Evolutionary conservation across 2,329 filamentous ascomycete genomes (phyloP), one percentile per base, ranked within the genome.

Genomic region (Penicillium sp.): DNA sequence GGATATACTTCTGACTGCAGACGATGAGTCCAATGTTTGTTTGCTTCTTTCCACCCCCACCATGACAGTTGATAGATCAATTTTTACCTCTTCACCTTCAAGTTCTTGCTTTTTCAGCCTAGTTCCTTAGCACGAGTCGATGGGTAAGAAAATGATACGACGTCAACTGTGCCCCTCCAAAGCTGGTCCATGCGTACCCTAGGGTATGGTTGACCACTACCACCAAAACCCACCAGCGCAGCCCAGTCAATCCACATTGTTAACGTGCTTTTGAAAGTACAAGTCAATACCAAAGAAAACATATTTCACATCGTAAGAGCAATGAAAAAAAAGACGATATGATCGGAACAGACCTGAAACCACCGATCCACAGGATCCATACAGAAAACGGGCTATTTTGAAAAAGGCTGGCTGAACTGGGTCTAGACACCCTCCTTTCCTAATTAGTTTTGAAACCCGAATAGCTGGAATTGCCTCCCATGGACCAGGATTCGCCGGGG

Each of bases 101-200:
- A 15, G 4, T 7, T 29, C 17, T 10, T 4, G 26, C 21, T 3
- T 24, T 15, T 40, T 24, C n/a, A 24, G 15, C 10, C 36, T 37
- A 7, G 17, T 37, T 23, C 18, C 20, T 37, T 12, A 20, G 32
- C n/a, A n/a, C n/a, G 15, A 34, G 15, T 17, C n/a, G 21, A 40
- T 26, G 6, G 4, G 21, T 21, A 24, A 39, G 10, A 37, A 37
- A 37, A 21, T 18, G 21, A 26, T 9, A 10, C 18, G 13, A 24
- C 23, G 7, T 26, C 18, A 9, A 40, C 36, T 21, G 21, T 26
- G 36, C n/a, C 36, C 34, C 34, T 37, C 18, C 34, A 36, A 17
- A 24, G 26, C n/a, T 24, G 36, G 36, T 40, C 36, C 36, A 40
- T 40, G 36, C 36, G n/a, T n/a, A n/a, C n/a, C n/a, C n/a, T n/a